phyloP scores from a whole-genome alignment of 2,329 filamentous ascomycete species.

The Biscogniauxia mediterranea region DNA sequence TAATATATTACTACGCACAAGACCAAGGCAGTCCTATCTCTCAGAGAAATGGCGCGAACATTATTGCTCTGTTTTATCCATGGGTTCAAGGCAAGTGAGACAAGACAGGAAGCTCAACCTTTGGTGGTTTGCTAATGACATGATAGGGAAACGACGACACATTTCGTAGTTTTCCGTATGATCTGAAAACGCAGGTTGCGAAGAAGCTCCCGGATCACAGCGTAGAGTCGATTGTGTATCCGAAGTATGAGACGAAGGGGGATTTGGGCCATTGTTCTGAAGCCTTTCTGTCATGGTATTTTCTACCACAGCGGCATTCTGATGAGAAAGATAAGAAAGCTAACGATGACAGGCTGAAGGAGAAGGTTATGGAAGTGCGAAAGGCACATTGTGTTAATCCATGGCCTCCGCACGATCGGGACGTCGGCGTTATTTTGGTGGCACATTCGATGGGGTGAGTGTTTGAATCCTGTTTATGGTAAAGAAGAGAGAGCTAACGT shows the following conservation, averaged over 20 bases:
- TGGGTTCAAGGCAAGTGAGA: constrained; percentile 62
- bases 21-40: background rate
- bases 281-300: constrained; percentile 48
- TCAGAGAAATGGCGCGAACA: constrained; percentile 46
- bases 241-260: constrained; percentile 70
- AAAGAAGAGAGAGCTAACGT: constrained; percentile 41
- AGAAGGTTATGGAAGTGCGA: constrained; percentile 73
- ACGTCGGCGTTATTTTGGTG: constrained; percentile 74
- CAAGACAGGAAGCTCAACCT: constrained; percentile 1
- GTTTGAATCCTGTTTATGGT: background rate
- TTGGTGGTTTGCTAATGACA: constrained; percentile 1
- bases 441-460: constrained; percentile 76
- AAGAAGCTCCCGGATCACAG: constrained; percentile 59
- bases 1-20: background rate
- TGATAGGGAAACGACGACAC: constrained; percentile 65
- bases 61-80: constrained; percentile 72
- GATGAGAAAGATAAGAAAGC: background rate
- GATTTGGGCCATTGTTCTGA: constrained; percentile 54
- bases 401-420: constrained; percentile 77
- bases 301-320: background rate
- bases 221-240: constrained; percentile 63
- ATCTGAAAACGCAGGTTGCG: constrained; percentile 58
- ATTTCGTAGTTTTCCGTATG: constrained; percentile 63
- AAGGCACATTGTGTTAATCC: constrained; percentile 69
- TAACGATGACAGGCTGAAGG: constrained; percentile 60